Conservation (phyloP, 1,284 basidiomycete genomes). For the Trametes pubescens region DNA sequence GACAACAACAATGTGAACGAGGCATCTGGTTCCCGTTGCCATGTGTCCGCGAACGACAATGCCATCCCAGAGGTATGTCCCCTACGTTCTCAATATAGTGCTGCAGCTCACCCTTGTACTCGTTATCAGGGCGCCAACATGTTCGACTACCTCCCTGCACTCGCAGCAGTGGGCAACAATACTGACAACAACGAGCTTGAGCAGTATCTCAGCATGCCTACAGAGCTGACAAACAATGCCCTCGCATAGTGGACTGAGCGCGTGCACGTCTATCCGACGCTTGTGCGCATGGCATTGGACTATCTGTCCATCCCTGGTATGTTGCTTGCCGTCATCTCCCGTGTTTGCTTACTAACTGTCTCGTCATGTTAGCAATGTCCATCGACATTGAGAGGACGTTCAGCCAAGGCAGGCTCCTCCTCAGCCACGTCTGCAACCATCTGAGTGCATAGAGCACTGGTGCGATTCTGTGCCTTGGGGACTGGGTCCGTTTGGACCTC, state of each 20-base stretch:
- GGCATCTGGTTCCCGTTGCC: no score
- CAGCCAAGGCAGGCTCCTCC: conserved; percentile 41
- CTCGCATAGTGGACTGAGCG: conserved; percentile 43
- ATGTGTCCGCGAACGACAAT: no score
- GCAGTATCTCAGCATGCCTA: conserved; percentile 34
- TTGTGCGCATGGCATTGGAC: conserved; percentile 43
- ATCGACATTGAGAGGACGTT: conserved; percentile 45
- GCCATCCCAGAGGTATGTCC: no score
- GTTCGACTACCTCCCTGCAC: conserved; percentile 5
- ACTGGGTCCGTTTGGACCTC: conserved; percentile 32
- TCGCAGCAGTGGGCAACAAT: not conserved
- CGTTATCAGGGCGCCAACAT: conserved; percentile 9
- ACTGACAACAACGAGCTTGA: conserved; percentile 33
- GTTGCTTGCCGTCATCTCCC: not conserved
- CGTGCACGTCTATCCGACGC: conserved; percentile 33
- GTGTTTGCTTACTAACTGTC: not conserved
- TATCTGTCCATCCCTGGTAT: conserved; percentile 46
- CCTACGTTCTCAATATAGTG: no score
- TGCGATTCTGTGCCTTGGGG: conserved; percentile 43
- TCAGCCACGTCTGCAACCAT: conserved; percentile 41
- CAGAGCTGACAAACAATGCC: conserved; percentile 33
- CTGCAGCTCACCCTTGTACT: no score
- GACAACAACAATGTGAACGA: not conserved
- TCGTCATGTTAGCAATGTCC: conserved; percentile 35
- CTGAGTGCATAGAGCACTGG: conserved; percentile 40